These are phyloP conservation scores for Gaeumannomyces tritici DNA, from an alignment of 2,329 filamentous ascomycete genomes.

Conservation along the genomic window DNA sequence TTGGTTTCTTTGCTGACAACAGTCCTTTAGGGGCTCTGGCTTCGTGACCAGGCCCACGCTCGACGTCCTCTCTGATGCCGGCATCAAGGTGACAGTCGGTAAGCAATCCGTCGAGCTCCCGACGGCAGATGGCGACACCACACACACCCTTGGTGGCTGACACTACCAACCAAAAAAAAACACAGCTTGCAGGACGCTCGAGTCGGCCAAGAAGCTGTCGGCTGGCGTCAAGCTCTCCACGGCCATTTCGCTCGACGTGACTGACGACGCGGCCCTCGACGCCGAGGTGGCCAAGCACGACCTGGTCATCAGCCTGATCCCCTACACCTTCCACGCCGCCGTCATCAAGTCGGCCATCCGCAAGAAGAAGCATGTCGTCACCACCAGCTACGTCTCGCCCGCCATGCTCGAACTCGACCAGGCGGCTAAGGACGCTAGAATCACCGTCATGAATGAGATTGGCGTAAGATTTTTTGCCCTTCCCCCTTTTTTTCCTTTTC, in stretches of 20 bases:
- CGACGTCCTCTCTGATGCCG: slow-evolving; percentile 51
- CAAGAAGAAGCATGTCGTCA: slow-evolving; percentile 93
- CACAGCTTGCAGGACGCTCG: slow-evolving; percentile 71
- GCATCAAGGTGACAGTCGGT: slow-evolving; percentile 57
- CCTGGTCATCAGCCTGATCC: slow-evolving; percentile 74
- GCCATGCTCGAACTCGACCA: slow-evolving; percentile 85
- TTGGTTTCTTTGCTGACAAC: slow-evolving; percentile 3
- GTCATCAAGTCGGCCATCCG: slow-evolving; percentile 93
- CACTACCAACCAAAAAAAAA: slow-evolving; percentile 18
- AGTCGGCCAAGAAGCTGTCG: slow-evolving; percentile 65
- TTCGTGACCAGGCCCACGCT: slow-evolving; percentile 56
- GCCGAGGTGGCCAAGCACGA: slow-evolving; percentile 71
- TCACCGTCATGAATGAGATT: slow-evolving; percentile 97
- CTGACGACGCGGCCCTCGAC: slow-evolving; percentile 66
- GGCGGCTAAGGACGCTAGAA: slow-evolving; percentile 77
- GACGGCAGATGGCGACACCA: no score
- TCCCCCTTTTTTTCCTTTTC: background rate
- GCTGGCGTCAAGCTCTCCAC: slow-evolving; percentile 62
- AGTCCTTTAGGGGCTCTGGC: slow-evolving; percentile 25
- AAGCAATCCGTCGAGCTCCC: slow-evolving; percentile 18
- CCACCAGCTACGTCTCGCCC: slow-evolving; percentile 85
- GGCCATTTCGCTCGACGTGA: slow-evolving; percentile 79
- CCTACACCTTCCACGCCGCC: slow-evolving; percentile 79
- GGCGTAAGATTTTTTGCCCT: no score
- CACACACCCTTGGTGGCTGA: no score